Evolutionary conservation across 345 rosid species (phyloP).

Genomic region (Firmiana major): DNA sequence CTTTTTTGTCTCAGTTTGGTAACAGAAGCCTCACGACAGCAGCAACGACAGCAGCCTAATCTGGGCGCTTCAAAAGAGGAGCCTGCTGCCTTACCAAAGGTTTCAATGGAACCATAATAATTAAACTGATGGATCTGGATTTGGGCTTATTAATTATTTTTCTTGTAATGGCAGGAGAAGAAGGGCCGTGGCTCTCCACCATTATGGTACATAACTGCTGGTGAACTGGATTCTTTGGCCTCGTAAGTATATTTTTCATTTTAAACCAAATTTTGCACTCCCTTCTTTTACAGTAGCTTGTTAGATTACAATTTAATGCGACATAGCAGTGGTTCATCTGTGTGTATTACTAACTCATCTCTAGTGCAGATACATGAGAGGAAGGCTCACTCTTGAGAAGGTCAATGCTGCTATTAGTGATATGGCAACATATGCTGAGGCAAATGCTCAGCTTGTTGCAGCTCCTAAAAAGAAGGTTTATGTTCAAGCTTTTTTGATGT

Average conservation of each 20-base stretch:
- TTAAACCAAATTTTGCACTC: neutral
- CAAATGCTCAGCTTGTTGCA: conserved; percentile 69
- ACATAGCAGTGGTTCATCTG: neutral
- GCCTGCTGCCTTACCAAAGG: conserved; percentile 60
- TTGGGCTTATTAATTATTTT: neutral
- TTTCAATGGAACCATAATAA: conserved; percentile 18
- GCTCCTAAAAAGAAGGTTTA: conserved; percentile 87
- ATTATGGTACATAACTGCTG: conserved; percentile 62
- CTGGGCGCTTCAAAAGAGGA: conserved; percentile 39
- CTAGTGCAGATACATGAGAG: conserved; percentile 78
- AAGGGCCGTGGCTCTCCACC: conserved; percentile 72
- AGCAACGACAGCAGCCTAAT: conserved; percentile 17
- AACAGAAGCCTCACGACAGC: conserved; percentile 37
- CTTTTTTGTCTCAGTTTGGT: conserved; percentile 38
- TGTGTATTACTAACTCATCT: neutral
- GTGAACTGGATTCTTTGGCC: conserved; percentile 66
- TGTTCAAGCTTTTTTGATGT: neutral
- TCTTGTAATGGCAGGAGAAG: conserved; percentile 56
- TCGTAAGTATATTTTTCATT: conserved; percentile 45
- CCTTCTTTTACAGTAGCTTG: neutral
- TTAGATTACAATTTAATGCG: neutral
- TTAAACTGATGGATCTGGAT: neutral
- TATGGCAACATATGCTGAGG: conserved; percentile 81
- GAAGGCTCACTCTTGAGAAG: conserved; percentile 86
- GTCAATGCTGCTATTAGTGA: conserved; percentile 89